phyloP scores from a whole-genome alignment of 495 filamentous ascomycete genomes.

The Talaromyces wortmannii region DNA sequence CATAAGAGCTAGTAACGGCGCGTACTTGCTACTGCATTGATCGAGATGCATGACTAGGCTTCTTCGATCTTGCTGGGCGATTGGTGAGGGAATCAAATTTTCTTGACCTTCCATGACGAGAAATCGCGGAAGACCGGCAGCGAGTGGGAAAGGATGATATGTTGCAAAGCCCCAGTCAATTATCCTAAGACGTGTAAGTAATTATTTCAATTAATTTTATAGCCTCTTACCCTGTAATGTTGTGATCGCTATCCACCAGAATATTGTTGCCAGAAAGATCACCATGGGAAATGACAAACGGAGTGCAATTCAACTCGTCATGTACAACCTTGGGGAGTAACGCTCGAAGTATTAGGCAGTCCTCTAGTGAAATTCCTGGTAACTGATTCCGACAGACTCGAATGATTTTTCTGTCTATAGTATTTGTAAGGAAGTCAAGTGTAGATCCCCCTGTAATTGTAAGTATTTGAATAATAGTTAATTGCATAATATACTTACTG shows the following conservation, averaged over 20 bases:
- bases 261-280: background rate
- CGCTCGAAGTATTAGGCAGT: background rate
- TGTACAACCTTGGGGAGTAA: background rate
- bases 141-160: background rate
- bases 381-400: background rate
- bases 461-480: background rate
- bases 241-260: background rate
- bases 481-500: background rate
- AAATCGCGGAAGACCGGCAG: background rate
- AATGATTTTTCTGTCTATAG: background rate
- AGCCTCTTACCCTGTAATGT: background rate
- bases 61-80: background rate
- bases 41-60: background rate
- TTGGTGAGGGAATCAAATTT: background rate
- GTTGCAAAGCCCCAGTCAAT: constrained; percentile 1
- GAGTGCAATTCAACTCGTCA: background rate
- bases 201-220: background rate
- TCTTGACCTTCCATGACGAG: background rate
- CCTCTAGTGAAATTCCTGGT: background rate
- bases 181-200: background rate
- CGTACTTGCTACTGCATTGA: background rate
- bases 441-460: background rate
- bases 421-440: background rate
- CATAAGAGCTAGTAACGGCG: background rate
- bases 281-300: background rate